Base-by-base conservation (phyloP, 306 rosid genomes). In the Cajanus cajan region DNA sequence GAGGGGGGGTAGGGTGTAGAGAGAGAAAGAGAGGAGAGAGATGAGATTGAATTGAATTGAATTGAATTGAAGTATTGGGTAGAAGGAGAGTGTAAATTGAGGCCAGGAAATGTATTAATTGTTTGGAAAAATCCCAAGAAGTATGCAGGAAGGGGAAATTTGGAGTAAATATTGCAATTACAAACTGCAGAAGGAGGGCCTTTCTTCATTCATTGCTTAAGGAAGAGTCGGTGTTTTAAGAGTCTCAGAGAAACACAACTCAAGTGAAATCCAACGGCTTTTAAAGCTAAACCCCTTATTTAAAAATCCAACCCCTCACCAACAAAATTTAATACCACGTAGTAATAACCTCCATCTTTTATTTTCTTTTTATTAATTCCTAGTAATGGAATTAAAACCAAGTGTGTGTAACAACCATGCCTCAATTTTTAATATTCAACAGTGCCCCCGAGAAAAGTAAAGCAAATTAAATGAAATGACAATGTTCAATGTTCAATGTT, bases 11-110 rank as follows among this genome's bases (percentile, higher is more conserved):
- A 86, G 76, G 84, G 76, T 33, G 64, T 71, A 44, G 71, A 58
- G 76, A 83, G 84, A 83, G 89, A 82, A 65, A 78, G 59, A 75
- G 85, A 52, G 11, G 58, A 25, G 86, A 50, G 19, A 45, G 80
- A 73, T 73, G 66, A 77, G 76, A 84, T 83, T 83, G 79, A 85
- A 86, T 89, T 83, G 87, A 28, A 28, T 28, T 28, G 31, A 28
- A 84, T 83, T 83, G 79, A 85, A 85, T 89, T 83, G 87, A 89
- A 85, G 88, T 74, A 66, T 72, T 73, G 86, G 87, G 91, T 86
- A 82, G 98, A 90, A 91, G 92, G 82, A 87, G 92, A 86, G 88
- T 87, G 93, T 91, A 88, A 89, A 88, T 90, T 93, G 93, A 84
- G 90, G 93, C 81, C 90, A 85, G 89, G 90, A 93, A 90, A 90